Percentiles rank a stretch among this genome's conserved stretches.
Conservation (phyloP, 129 eudicot genomes). For the Erigeron canadensis region DNA sequence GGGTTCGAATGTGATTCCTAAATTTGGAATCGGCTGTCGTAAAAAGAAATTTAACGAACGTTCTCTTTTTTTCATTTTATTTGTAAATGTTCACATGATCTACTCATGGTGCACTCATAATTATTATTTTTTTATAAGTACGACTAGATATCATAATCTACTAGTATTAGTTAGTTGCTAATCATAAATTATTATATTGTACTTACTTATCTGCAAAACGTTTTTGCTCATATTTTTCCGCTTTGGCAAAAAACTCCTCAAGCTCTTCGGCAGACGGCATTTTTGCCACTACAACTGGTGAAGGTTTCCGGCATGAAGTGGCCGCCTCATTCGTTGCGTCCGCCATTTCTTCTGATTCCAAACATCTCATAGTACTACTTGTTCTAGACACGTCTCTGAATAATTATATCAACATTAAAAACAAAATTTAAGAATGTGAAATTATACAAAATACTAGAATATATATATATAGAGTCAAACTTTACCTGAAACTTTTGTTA, state of each 20-base stretch:
- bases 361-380: slow-evolving; percentile 35
- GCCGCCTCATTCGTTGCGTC: slow-evolving; percentile 19
- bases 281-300: slow-evolving; percentile 18
- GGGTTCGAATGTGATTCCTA: too few relatives aligned
- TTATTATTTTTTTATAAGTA: too few relatives aligned
- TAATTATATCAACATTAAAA: slow-evolving; percentile 28
- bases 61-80: too few relatives aligned
- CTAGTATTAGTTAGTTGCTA: not conserved
- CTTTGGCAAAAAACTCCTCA: slow-evolving; percentile 66
- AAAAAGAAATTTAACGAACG: too few relatives aligned
- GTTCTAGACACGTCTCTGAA: slow-evolving; percentile 46
- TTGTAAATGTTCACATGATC: too few relatives aligned
- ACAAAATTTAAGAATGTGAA: slow-evolving; percentile 11
- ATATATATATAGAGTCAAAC: not conserved
- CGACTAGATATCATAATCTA: too few relatives aligned
- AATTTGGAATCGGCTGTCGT: too few relatives aligned
- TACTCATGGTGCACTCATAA: too few relatives aligned
- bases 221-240: slow-evolving; percentile 62
- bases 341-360: slow-evolving; percentile 40
- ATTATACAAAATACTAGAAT: not conserved
- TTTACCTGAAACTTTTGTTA: slow-evolving; percentile 56
- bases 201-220: slow-evolving; percentile 75
- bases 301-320: slow-evolving; percentile 22
- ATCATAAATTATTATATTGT: not conserved
- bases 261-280: slow-evolving; percentile 60